A percentile compares a stretch with the other conserved stretches of the same genome.
Conservation (phyloP, 2,329 filamentous ascomycete genomes). For the Epichloe hybrida region DNA sequence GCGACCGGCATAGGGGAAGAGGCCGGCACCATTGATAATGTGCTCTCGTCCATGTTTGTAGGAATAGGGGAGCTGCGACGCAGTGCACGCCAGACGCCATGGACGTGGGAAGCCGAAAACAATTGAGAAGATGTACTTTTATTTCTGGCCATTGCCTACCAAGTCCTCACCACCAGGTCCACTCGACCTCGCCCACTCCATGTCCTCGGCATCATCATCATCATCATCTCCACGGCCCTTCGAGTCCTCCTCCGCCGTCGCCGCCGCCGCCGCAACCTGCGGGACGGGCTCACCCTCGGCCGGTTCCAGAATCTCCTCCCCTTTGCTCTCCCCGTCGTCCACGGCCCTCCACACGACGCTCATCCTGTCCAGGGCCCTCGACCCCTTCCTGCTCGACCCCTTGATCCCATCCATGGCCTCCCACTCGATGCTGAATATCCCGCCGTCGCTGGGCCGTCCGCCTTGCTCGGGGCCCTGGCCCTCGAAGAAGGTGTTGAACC, state of each 20-base stretch:
- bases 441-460: slow-evolving; percentile 54
- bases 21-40: slow-evolving; percentile 18
- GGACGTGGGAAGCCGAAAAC: too few species aligned
- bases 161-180: slow-evolving; percentile 24
- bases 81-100: neutral
- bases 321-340: slow-evolving; percentile 11
- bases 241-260: slow-evolving; percentile 54
- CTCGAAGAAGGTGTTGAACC: slow-evolving; percentile 95
- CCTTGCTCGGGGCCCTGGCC: slow-evolving; percentile 57
- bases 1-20: slow-evolving; percentile 21
- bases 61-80: neutral
- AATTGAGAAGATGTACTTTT: neutral
- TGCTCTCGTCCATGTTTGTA: neutral
- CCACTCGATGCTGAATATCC: slow-evolving; percentile 45
- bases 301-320: slow-evolving; percentile 43
- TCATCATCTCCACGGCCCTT: slow-evolving; percentile 34
- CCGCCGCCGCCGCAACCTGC: slow-evolving; percentile 44
- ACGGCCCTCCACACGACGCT: slow-evolving; percentile 68
- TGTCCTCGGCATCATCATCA: slow-evolving; percentile 1
- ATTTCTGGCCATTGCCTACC: slow-evolving; percentile 6
- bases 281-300: slow-evolving; percentile 52
- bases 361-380: slow-evolving; percentile 65
- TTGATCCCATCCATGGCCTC: slow-evolving; percentile 85
- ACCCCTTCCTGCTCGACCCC: slow-evolving; percentile 65
- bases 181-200: slow-evolving; percentile 22